Evolutionary conservation across 2,329 filamentous ascomycete genomes (phyloP).

Genomic region (Fusarium tupiense): DNA sequence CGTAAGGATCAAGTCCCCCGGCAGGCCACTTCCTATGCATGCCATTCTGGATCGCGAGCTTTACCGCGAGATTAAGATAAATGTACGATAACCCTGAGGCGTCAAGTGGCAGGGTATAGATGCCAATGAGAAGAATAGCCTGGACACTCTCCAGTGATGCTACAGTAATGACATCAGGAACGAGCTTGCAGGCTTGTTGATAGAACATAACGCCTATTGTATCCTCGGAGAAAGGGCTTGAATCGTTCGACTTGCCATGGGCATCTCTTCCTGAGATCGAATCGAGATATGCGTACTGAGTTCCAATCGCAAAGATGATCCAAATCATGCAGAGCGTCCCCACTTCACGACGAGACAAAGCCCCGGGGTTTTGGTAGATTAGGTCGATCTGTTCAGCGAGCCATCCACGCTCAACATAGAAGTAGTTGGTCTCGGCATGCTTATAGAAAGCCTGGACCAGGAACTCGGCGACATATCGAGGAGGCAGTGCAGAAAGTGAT

Average conservation of each 20-base stretch:
- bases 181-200: slow-evolving; percentile 62
- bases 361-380: slow-evolving; percentile 52
- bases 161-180: slow-evolving; percentile 66
- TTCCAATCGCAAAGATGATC: slow-evolving; percentile 60
- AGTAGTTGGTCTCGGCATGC: slow-evolving; percentile 60
- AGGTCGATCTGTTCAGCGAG: slow-evolving; percentile 52
- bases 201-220: slow-evolving; percentile 66
- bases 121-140: slow-evolving; percentile 64
- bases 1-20: slow-evolving; percentile 56
- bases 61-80: slow-evolving; percentile 65
- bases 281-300: slow-evolving; percentile 61
- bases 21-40: slow-evolving; percentile 65
- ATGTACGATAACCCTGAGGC: slow-evolving; percentile 66
- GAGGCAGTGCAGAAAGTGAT: slow-evolving; percentile 55
- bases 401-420: slow-evolving; percentile 58
- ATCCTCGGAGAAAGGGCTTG: slow-evolving; percentile 56
- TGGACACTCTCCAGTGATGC: slow-evolving; percentile 67
- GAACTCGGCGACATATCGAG: slow-evolving; percentile 58
- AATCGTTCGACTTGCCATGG: slow-evolving; percentile 33
- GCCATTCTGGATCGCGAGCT: slow-evolving; percentile 68
- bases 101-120: slow-evolving; percentile 65
- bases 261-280: slow-evolving; percentile 38
- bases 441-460: slow-evolving; percentile 59
- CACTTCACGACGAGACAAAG: slow-evolving; percentile 53
- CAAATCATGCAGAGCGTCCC: slow-evolving; percentile 57